Evolutionary conservation across 345 rosid genomes (phyloP).

Genomic region (Camelina hispida): DNA sequence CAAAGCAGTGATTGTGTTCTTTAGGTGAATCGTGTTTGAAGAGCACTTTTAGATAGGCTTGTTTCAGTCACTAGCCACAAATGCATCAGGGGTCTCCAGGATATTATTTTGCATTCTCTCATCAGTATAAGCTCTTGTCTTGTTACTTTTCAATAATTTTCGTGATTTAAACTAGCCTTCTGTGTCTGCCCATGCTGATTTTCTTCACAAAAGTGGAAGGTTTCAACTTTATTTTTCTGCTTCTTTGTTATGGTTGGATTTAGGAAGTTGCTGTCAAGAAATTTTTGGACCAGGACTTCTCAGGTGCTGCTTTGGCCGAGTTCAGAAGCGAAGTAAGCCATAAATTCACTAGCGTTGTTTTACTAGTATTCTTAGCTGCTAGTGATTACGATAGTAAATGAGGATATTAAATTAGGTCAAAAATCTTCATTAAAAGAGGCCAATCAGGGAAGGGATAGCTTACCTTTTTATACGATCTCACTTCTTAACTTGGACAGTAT

Average conservation of each 20-base stretch:
- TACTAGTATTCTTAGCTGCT: conserved; percentile 22
- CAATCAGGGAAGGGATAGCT: conserved; percentile 14
- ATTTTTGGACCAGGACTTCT: conserved; percentile 99
- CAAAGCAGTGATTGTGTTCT: conserved; percentile 16
- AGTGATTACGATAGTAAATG: conserved; percentile 3
- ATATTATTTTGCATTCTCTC: not conserved
- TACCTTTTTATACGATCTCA: conserved; percentile 13
- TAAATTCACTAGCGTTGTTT: conserved; percentile 16
- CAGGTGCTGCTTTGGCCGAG: conserved; percentile 96
- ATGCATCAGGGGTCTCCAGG: not conserved
- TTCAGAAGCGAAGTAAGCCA: conserved; percentile 96
- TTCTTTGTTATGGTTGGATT: conserved; percentile 45
- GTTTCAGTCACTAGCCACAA: conserved; percentile 20
- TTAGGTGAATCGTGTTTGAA: conserved; percentile 2
- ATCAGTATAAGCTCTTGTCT: conserved; percentile 8
- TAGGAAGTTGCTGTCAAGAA: conserved; percentile 99
- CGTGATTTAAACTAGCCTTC: not conserved
- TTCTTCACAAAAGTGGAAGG: conserved; percentile 1
- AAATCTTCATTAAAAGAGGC: conserved; percentile 10
- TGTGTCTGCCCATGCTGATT: conserved; percentile 16
- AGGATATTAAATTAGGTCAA: not conserved
- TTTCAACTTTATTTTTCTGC: conserved; percentile 29
- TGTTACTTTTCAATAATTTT: conserved; percentile 6
- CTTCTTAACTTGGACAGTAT: conserved; percentile 12
- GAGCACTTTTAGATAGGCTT: conserved; percentile 13